A percentile compares a stretch with the other conserved stretches of the same genome.
Evolutionary conservation across 2,329 filamentous ascomycete species (phyloP).

Genomic region (Fusarium sp.): DNA sequence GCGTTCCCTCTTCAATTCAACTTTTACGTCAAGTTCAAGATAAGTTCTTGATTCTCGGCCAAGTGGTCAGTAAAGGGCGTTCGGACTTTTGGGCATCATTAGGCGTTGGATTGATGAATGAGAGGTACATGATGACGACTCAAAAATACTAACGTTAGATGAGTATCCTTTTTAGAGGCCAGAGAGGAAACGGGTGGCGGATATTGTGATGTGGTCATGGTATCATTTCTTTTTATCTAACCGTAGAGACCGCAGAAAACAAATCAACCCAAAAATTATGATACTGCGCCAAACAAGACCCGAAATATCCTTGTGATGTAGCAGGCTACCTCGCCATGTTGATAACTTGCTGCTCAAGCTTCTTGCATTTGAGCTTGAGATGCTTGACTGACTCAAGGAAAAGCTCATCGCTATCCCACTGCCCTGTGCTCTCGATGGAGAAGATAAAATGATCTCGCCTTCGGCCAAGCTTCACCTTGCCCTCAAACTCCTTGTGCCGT

Average conservation of each 20-base stretch:
- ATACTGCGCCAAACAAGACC: conserved; percentile 37
- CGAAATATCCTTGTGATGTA: conserved; percentile 22
- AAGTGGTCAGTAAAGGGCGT: conserved; percentile 26
- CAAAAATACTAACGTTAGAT: conserved; percentile 31
- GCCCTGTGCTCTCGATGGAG: conserved; percentile 91
- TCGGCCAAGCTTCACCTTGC: conserved; percentile 92
- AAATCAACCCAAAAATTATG: conserved; percentile 32
- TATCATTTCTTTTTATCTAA: conserved; percentile 49
- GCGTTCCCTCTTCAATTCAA: conserved; percentile 79
- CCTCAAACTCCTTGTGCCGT: conserved; percentile 91
- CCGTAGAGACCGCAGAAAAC: conserved; percentile 38
- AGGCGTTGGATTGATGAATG: conserved; percentile 40
- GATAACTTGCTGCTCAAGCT: conserved; percentile 75
- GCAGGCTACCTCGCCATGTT: conserved; percentile 64
- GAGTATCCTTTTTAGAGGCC: conserved; percentile 45
- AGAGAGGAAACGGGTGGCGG: conserved; percentile 10
- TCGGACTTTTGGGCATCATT: conserved; percentile 38
- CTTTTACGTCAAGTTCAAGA: conserved; percentile 62
- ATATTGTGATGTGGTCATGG: conserved; percentile 43
- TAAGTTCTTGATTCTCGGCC: conserved; percentile 10
- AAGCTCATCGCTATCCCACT: conserved; percentile 92
- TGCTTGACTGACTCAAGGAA: conserved; percentile 90
- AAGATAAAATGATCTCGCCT: conserved; percentile 97
- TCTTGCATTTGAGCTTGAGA: conserved; percentile 84
- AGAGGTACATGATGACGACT: conserved; percentile 4